phyloP scores from a whole-genome alignment of 148 eudicot species.

The Amaranthus cruentus region DNA sequence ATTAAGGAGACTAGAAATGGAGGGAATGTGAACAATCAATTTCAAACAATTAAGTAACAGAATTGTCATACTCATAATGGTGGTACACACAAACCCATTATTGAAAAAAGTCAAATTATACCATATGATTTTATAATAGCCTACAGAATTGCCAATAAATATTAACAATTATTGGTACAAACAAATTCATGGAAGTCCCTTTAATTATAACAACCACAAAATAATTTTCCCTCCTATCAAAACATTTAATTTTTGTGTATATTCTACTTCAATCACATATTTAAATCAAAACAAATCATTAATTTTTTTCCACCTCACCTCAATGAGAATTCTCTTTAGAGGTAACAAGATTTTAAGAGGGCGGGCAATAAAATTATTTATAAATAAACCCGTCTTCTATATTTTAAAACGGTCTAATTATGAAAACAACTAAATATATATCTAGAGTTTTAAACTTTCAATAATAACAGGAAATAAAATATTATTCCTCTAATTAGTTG shows the following conservation, averaged over 20 bases:
- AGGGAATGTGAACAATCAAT: not conserved
- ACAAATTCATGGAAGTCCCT: not conserved
- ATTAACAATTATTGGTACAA: slow-evolving; percentile 17
- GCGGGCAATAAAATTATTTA: too few relatives aligned
- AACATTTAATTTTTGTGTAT: not conserved
- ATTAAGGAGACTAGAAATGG: not conserved
- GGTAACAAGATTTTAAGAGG: too few relatives aligned
- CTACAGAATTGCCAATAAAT: slow-evolving; percentile 1
- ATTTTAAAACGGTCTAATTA: too few relatives aligned
- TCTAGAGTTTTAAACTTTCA: too few relatives aligned
- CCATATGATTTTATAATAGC: slow-evolving; percentile 1
- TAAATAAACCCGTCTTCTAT: too few relatives aligned
- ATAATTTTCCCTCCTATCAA: not conserved
- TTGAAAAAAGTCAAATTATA: slow-evolving; percentile 11
- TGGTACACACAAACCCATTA: slow-evolving; percentile 4
- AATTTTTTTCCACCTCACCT: not conserved
- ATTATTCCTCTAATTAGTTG: too few relatives aligned
- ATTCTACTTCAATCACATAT: slow-evolving; percentile 5
- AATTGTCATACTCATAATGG: slow-evolving; percentile 10
- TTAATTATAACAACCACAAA: slow-evolving; percentile 17
- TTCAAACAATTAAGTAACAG: not conserved
- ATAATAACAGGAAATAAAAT: too few relatives aligned
- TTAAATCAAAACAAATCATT: slow-evolving; percentile 1
- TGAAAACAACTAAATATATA: too few relatives aligned
- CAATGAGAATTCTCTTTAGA: not conserved